A percentile compares a stretch with the other conserved stretches of the same genome.
phyloP scores from a whole-genome alignment of 2,329 filamentous ascomycete species.

The Dryadomyces quercivorus region DNA sequence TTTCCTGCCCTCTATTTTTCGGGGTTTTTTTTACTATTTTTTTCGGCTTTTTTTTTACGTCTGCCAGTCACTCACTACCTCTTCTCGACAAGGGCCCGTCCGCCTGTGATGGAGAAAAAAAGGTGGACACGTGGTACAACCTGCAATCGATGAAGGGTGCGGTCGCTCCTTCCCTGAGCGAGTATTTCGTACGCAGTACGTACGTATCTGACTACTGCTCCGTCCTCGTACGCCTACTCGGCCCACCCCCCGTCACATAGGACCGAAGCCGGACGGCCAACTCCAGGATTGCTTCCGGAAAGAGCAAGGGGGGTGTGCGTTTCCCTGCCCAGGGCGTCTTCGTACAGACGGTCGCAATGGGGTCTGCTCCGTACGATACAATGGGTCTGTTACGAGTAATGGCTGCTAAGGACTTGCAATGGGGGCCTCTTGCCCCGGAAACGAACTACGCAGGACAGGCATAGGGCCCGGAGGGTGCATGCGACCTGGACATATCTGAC shows the following conservation, averaged over 20 bases:
- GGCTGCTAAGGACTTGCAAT: too few relatives aligned
- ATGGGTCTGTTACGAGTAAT: too few relatives aligned
- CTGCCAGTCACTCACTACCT: not conserved
- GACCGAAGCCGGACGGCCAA: conserved; percentile 1
- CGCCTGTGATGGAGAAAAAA: too few relatives aligned
- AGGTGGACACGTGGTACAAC: not conserved
- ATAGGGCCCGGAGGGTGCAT: too few relatives aligned
- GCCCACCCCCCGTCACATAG: not conserved
- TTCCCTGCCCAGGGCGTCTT: not conserved
- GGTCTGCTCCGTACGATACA: too few relatives aligned
- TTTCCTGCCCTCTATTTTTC: too few relatives aligned
- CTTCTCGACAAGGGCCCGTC: not conserved
- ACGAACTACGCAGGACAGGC: too few relatives aligned
- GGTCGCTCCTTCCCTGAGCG: not conserved
- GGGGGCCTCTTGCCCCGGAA: too few relatives aligned
- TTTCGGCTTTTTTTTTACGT: not conserved
- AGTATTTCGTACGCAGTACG: not conserved
- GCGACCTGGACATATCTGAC: not conserved
- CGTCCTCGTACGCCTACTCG: not conserved
- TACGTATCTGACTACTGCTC: not conserved
- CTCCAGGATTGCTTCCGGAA: not conserved
- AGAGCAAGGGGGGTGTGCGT: not conserved
- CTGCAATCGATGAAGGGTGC: not conserved
- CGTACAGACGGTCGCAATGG: not conserved
- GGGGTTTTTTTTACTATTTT: too few relatives aligned